Evolutionary conservation across 1,284 basidiomycete species (phyloP).

Genomic region (Ceratobasidium sp.): DNA sequence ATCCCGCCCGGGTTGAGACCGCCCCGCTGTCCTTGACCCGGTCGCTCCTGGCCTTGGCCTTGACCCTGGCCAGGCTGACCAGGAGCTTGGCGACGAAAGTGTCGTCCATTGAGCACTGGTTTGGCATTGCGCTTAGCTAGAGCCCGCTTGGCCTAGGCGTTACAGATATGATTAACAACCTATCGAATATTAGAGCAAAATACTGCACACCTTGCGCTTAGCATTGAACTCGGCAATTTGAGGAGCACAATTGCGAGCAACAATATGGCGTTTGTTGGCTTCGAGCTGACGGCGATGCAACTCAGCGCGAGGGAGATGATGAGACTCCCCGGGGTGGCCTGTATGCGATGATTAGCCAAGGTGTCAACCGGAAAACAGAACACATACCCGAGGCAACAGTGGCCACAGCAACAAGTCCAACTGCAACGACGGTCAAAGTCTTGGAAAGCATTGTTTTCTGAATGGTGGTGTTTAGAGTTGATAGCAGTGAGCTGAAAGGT

Average conservation of each 20-base stretch:
- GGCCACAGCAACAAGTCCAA: constrained; percentile 22
- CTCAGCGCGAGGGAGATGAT: not conserved
- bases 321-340: not conserved
- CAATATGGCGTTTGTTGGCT: not conserved
- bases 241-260: not conserved
- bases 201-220: not conserved
- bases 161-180: not conserved
- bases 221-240: not conserved
- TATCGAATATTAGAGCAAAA: not conserved
- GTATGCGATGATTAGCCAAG: no score
- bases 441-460: constrained; percentile 21
- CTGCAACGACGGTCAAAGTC: constrained; percentile 16
- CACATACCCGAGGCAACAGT: constrained; percentile 19
- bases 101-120: not conserved
- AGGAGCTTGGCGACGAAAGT: not conserved
- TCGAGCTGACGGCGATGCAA: not conserved
- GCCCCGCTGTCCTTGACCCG: not conserved
- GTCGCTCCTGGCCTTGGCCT: not conserved
- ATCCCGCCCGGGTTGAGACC: not conserved
- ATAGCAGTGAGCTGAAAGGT: no score
- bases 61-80: not conserved
- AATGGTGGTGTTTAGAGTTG: not conserved
- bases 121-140: not conserved
- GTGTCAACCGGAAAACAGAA: no score
- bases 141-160: not conserved